Percentiles rank a stretch among this genome's conserved stretches.
Evolutionary conservation across 148 eudicot species (phyloP).

Genomic region (Cornus suecica): DNA sequence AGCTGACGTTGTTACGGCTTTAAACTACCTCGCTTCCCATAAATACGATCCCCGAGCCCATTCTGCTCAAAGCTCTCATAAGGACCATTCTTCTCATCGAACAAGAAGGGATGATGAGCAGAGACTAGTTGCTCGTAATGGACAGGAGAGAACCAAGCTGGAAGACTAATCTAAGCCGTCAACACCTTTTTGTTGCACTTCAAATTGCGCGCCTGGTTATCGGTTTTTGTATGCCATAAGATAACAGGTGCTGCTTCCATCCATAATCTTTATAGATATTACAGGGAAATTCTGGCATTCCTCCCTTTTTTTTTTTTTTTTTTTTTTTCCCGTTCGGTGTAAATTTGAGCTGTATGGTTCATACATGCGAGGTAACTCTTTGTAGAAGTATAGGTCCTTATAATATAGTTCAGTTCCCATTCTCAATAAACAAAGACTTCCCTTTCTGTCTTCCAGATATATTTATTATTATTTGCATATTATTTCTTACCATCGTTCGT

Average conservation of each 20-base stretch:
- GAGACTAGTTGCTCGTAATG: background rate
- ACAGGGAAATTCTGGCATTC: background rate
- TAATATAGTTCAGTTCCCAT: background rate
- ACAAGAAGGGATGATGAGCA: background rate
- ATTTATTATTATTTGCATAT: too few species aligned
- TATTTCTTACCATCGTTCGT: background rate
- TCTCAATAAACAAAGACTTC: background rate
- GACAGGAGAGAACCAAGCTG: background rate
- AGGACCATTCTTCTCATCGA: background rate
- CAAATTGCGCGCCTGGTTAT: background rate
- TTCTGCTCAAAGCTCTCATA: background rate
- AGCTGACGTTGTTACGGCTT: slow-evolving; percentile 12
- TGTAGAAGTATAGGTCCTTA: background rate
- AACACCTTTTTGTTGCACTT: background rate
- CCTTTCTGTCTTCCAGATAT: background rate
- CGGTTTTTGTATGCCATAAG: background rate
- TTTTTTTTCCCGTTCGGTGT: too few species aligned
- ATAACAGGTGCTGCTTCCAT: background rate
- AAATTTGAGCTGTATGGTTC: background rate
- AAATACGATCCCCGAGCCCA: background rate
- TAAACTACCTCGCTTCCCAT: slow-evolving; percentile 7
- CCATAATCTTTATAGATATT: background rate
- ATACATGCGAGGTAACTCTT: background rate
- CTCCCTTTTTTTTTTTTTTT: too few species aligned
- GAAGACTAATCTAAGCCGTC: background rate